These are phyloP conservation scores for Peltaster fructicola DNA, from an alignment of 2,329 filamentous ascomycete species.

Conservation along the genomic window DNA sequence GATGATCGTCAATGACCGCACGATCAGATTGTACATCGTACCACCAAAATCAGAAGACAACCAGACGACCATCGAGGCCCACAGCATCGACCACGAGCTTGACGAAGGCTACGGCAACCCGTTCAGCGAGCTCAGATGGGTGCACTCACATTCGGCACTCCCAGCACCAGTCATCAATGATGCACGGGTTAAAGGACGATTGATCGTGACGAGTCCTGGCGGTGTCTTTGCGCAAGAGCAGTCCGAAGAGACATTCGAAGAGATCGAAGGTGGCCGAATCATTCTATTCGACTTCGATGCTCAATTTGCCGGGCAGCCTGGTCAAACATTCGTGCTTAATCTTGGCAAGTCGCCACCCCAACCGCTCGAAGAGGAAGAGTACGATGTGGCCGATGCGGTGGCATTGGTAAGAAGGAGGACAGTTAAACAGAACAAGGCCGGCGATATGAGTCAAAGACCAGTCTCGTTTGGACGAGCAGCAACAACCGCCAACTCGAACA, in stretches of 20 bases:
- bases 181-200: slow-evolving; percentile 15
- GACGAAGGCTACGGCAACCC: slow-evolving; percentile 22
- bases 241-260: slow-evolving; percentile 17
- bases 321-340: slow-evolving; percentile 19
- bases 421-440: slow-evolving; percentile 17
- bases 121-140: slow-evolving; percentile 19
- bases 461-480: slow-evolving; percentile 18
- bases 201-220: slow-evolving; percentile 21
- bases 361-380: slow-evolving; percentile 16
- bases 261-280: slow-evolving; percentile 20
- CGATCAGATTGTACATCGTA: slow-evolving; percentile 19
- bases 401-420: slow-evolving; percentile 19
- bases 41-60: slow-evolving; percentile 14
- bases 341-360: slow-evolving; percentile 19
- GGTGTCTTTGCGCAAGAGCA: slow-evolving; percentile 14
- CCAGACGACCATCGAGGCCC: slow-evolving; percentile 16
- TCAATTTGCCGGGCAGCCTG: slow-evolving; percentile 19
- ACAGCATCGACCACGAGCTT: slow-evolving; percentile 21
- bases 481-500: slow-evolving; percentile 10
- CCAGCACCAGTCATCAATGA: slow-evolving; percentile 12
- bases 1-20: slow-evolving; percentile 22
- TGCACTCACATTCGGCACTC: slow-evolving; percentile 15
- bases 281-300: slow-evolving; percentile 20
- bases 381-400: slow-evolving; percentile 18
- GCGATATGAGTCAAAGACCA: slow-evolving; percentile 15